Base-by-base conservation (phyloP, 306 rosid genomes). In the Rosa multiflora region DNA sequence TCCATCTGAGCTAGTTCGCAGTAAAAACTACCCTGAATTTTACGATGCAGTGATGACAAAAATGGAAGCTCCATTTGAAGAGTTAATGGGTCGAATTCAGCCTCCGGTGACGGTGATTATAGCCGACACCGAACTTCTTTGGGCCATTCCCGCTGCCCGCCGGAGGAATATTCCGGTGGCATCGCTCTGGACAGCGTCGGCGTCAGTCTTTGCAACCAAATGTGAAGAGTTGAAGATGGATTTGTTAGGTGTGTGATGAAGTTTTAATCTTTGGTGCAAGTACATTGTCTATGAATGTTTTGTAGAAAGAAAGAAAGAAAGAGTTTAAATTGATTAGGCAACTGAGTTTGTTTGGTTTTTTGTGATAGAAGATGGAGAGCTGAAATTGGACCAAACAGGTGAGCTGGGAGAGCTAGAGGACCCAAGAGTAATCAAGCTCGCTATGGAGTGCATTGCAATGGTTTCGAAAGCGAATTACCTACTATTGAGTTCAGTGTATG, bases 391-490 rank as follows among this genome's bases (percentile, higher is more conserved):
- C 26, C 76, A 72, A 69, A 78, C 5, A 11, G 75, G 74, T 39
- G 88, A 79, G 15, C 79, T 88, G 29, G 68, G 40, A 67, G 85
- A 80, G 4, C 73, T 87, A 73, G 82, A 49, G 5, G 83, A 86
- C 74, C 76, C 37, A 0, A 72, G 66, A 49, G 83, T 74, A 18
- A 4, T 84, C 85, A 76, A 83, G 67, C 84, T 67, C 23, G 78
- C 78, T 1, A 21, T 85, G 78, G 85, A 86, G 20, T 69, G 82
- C 53, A 79, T 82, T 67, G 80, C 85, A 5, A 44, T 55, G 29
- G 84, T 82, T 17, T 58, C 87, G 13, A 83, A 83, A 53, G 82
- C 90, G 13, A 79, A 84, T 37, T 85, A 80, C 70, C 89, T 90
- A 67, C 43, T 87, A 2, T 69, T 87, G 67, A 84, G 83, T 44